phyloP scores from a whole-genome alignment of 2,329 filamentous ascomycete genomes.

The Volutella citrinella region DNA sequence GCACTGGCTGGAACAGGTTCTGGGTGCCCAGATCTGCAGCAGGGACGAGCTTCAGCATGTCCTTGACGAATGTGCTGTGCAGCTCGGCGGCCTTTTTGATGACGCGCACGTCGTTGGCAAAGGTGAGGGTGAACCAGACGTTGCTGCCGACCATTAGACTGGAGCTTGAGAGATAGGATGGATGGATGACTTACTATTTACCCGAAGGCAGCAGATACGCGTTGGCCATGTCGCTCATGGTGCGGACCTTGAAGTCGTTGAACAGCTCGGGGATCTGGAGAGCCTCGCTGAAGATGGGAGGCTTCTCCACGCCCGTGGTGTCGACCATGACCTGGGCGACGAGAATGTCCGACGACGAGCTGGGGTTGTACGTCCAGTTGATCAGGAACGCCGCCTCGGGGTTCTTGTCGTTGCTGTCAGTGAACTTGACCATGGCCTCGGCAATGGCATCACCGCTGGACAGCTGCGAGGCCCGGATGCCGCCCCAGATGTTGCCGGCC shows the following conservation, averaged over 20 bases:
- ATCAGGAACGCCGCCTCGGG: slow-evolving; percentile 16
- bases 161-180: slow-evolving; percentile 1
- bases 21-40: slow-evolving; percentile 23
- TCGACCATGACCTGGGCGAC: slow-evolving; percentile 16
- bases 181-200: slow-evolving; percentile 19
- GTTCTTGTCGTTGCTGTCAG: slow-evolving; percentile 15
- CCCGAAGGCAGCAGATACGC: slow-evolving; percentile 16
- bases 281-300: slow-evolving; percentile 22
- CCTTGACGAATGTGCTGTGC: slow-evolving; percentile 22
- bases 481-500: slow-evolving; percentile 8
- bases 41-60: slow-evolving; percentile 23
- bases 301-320: slow-evolving; percentile 16
- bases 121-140: slow-evolving; percentile 18
- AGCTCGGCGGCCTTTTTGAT: slow-evolving; percentile 28
- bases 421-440: slow-evolving; percentile 14
- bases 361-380: slow-evolving; percentile 17
- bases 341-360: slow-evolving; percentile 10
- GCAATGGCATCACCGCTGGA: slow-evolving; percentile 11
- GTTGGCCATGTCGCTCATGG: slow-evolving; percentile 9
- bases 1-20: slow-evolving; percentile 31
- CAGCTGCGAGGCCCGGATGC: slow-evolving; percentile 11
- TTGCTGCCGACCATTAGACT: slow-evolving; percentile 28
- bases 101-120: slow-evolving; percentile 22
- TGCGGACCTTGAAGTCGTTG: slow-evolving; percentile 14
- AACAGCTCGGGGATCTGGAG: slow-evolving; percentile 15